phyloP scores from a whole-genome alignment of 768 basidiomycete species.

The Boletus subparvulus region DNA sequence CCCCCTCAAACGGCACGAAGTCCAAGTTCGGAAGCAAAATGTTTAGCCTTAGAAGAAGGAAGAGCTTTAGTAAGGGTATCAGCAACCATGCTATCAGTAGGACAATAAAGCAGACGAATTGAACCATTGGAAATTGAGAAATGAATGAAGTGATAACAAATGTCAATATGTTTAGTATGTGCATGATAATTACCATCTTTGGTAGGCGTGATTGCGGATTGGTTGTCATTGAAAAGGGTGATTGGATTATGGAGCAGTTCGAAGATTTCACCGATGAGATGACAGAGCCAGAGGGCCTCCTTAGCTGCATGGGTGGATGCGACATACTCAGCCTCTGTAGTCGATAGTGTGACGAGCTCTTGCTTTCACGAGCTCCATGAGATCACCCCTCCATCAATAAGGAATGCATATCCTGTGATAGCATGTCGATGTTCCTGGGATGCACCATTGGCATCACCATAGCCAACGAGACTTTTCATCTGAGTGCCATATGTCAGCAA shows the following conservation, averaged over 20 bases:
- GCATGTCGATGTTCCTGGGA: background rate
- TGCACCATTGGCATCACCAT: background rate
- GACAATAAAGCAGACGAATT: background rate
- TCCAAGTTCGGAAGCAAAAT: background rate
- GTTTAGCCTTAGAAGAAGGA: no score
- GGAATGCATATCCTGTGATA: background rate
- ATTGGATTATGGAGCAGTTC: background rate
- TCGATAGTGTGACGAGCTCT: background rate
- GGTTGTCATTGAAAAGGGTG: background rate
- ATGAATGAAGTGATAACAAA: slow-evolving; percentile 1
- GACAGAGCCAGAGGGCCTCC: background rate
- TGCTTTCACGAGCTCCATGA: background rate
- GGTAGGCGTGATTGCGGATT: background rate
- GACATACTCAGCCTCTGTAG: background rate
- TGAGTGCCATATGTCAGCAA: background rate
- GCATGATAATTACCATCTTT: slow-evolving; percentile 1
- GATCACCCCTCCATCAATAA: background rate
- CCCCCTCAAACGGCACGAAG: background rate
- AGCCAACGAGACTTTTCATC: background rate
- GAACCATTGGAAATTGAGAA: background rate
- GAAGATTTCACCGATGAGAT: background rate
- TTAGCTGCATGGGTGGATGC: background rate
- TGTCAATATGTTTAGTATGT: background rate
- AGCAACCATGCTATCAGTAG: no score
- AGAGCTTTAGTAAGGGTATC: slow-evolving; percentile 2